Evolutionary conservation across 2,329 filamentous ascomycete species (phyloP).

Genomic region (Fusarium miscanthi): DNA sequence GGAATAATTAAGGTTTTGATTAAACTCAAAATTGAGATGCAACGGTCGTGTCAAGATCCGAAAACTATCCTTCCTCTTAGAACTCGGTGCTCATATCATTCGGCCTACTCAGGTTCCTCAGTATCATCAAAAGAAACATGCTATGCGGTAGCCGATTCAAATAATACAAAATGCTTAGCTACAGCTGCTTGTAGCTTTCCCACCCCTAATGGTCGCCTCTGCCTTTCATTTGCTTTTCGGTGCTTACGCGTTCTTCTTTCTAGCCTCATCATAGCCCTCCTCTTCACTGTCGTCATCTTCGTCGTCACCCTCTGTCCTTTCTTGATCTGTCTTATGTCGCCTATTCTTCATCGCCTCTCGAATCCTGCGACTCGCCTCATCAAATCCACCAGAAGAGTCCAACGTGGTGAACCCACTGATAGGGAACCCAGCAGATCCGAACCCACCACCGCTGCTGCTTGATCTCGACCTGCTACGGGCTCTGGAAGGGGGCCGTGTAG

Average conservation of each 20-base stretch:
- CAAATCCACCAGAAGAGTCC: conserved; percentile 76
- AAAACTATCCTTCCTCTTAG: neutral
- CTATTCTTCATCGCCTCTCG: conserved; percentile 81
- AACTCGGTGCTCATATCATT: neutral
- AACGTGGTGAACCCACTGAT: conserved; percentile 76
- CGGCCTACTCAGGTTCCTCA: neutral
- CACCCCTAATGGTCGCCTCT: neutral
- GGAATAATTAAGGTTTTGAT: neutral
- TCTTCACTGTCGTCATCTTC: conserved; percentile 57
- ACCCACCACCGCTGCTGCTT: conserved; percentile 73
- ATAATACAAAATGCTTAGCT: conserved; percentile 30
- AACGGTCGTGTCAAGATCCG: neutral
- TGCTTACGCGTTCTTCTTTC: conserved; percentile 54
- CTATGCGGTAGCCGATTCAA: conserved; percentile 3
- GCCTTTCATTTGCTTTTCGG: neutral
- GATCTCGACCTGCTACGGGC: conserved; percentile 76
- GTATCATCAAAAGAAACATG: neutral
- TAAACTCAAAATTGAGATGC: neutral
- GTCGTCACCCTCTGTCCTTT: conserved; percentile 50
- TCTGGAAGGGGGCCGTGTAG: conserved; percentile 86
- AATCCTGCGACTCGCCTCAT: conserved; percentile 86
- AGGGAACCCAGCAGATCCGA: conserved; percentile 71
- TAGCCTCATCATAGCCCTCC: conserved; percentile 56
- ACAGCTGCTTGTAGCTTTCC: conserved; percentile 1
- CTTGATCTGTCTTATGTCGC: conserved; percentile 64